These are phyloP conservation scores for Russula ochroleuca DNA, from an alignment of 768 basidiomycete genomes.

Conservation along the genomic window DNA sequence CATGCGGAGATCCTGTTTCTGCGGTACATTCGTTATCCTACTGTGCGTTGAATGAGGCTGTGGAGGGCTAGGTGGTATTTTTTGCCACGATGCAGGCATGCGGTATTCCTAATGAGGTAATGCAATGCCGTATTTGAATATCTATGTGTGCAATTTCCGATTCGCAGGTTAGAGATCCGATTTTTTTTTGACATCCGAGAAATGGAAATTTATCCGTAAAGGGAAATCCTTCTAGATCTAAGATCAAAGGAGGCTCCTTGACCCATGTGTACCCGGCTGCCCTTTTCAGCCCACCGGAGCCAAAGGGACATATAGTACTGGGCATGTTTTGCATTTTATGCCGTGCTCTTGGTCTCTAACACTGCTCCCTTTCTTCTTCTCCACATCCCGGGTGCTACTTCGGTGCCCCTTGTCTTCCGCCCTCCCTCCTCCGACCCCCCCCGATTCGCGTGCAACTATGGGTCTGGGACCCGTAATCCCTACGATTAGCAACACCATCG, in stretches of 20 bases:
- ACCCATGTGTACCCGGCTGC: slow-evolving; percentile 16
- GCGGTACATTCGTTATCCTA: not conserved
- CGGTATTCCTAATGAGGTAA: slow-evolving; percentile 4
- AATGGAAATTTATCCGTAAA: not conserved
- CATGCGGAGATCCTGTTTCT: not conserved
- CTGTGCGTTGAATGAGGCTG: not conserved
- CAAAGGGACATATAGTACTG: not conserved
- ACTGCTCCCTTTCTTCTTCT: not conserved
- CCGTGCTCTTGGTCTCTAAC: not conserved
- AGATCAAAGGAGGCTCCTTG: slow-evolving; percentile 5
- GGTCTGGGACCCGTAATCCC: not conserved
- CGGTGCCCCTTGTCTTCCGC: not conserved
- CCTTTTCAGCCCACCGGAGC: slow-evolving; percentile 3
- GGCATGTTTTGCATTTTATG: slow-evolving; percentile 3
- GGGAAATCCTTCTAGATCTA: not conserved
- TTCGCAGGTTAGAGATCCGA: not conserved
- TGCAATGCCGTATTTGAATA: slow-evolving; percentile 2
- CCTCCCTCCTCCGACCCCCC: not conserved
- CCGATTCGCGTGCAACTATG: slow-evolving; percentile 10
- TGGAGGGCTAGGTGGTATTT: not conserved
- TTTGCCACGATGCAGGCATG: slow-evolving; percentile 1
- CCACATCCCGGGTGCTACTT: not conserved
- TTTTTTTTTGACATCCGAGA: not conserved
- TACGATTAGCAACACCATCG: slow-evolving; percentile 24
- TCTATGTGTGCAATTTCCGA: not conserved